Conservation (phyloP, 2,329 filamentous ascomycete genomes). For the Myriosclerotinia curreyana region DNA sequence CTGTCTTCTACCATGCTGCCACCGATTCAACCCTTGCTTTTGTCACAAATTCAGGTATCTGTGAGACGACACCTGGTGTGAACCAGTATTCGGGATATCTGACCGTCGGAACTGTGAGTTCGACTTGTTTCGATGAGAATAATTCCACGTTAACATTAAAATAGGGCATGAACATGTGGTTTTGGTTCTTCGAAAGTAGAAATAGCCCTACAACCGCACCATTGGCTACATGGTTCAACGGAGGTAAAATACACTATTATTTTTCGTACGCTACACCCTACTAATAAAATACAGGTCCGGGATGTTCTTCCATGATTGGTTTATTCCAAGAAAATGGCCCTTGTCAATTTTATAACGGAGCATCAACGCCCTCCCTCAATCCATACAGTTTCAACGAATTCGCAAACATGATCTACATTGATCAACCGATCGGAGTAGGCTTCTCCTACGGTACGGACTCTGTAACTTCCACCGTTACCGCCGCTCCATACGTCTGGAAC, state of each 20-base stretch:
- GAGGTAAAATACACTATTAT: slow-evolving; percentile 31
- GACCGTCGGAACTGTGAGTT: slow-evolving; percentile 41
- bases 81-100: slow-evolving; percentile 53
- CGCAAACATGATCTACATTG: slow-evolving; percentile 44
- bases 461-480: slow-evolving; percentile 46
- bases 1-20: slow-evolving; percentile 48
- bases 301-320: slow-evolving; percentile 55
- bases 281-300: slow-evolving; percentile 39
- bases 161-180: slow-evolving; percentile 33
- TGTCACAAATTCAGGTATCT: slow-evolving; percentile 51
- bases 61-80: slow-evolving; percentile 50
- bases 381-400: slow-evolving; percentile 42
- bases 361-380: slow-evolving; percentile 44
- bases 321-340: slow-evolving; percentile 53
- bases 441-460: slow-evolving; percentile 46
- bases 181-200: slow-evolving; percentile 58
- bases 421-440: slow-evolving; percentile 43
- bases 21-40: slow-evolving; percentile 47
- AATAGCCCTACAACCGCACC: slow-evolving; percentile 48
- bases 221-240: slow-evolving; percentile 47
- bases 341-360: slow-evolving; percentile 43
- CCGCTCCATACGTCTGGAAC: slow-evolving; percentile 53
- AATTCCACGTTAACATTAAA: slow-evolving; percentile 21
- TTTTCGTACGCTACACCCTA: not conserved
- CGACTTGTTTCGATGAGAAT: slow-evolving; percentile 31